phyloP scores from a whole-genome alignment of 2,329 filamentous ascomycete species.

The Ascochyta viciae-villosae region DNA sequence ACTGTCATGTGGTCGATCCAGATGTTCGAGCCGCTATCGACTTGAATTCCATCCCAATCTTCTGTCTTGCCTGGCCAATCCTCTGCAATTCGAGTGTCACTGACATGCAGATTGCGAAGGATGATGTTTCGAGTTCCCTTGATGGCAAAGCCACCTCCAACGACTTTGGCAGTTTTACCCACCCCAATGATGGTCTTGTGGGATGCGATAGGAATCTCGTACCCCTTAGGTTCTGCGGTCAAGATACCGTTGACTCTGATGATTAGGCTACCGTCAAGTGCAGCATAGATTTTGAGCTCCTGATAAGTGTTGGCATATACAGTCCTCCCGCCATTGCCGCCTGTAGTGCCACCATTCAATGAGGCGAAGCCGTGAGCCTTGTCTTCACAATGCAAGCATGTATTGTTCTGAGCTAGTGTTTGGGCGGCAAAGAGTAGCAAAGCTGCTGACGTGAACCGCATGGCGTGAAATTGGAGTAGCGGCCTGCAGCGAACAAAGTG shows the following conservation, averaged over 20 bases:
- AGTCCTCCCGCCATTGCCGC: slow-evolving; percentile 4
- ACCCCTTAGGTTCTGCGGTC: background rate
- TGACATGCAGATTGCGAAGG: slow-evolving; percentile 11
- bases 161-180: background rate
- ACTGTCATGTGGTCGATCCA: slow-evolving; percentile 16
- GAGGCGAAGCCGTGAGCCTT: slow-evolving; percentile 16
- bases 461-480: background rate
- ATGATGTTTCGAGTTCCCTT: slow-evolving; percentile 10
- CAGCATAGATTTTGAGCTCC: slow-evolving; percentile 9
- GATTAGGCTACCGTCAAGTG: slow-evolving; percentile 7
- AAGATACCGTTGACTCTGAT: slow-evolving; percentile 7
- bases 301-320: slow-evolving; percentile 8
- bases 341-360: slow-evolving; percentile 14
- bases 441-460: background rate
- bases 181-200: slow-evolving; percentile 17
- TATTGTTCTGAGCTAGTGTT: slow-evolving; percentile 5
- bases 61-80: slow-evolving; percentile 15
- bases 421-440: background rate
- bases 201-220: slow-evolving; percentile 12
- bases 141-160: slow-evolving; percentile 16
- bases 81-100: background rate
- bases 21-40: slow-evolving; percentile 14
- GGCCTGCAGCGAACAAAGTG: background rate
- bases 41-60: slow-evolving; percentile 18
- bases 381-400: slow-evolving; percentile 10